A percentile compares a stretch with the other conserved stretches of the same genome.
phyloP scores from a whole-genome alignment of 768 basidiomycete species.

The Leccinum subgranulosum region DNA sequence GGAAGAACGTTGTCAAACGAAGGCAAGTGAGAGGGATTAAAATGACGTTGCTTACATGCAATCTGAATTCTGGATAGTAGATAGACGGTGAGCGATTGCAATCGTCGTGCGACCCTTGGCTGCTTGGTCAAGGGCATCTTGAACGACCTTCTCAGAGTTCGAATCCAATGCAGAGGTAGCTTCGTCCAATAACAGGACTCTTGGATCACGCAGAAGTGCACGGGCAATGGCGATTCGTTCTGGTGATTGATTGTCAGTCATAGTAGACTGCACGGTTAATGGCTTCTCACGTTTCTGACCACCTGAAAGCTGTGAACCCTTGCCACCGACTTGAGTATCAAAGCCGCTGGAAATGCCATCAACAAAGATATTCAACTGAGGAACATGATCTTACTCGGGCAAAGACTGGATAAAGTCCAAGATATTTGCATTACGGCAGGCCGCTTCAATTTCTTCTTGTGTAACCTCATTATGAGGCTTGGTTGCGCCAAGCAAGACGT shows the following conservation, averaged over 20 bases:
- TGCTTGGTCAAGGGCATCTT: slow-evolving; percentile 89
- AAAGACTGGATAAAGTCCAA: slow-evolving; percentile 84
- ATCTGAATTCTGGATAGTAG: slow-evolving; percentile 90
- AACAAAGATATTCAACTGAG: slow-evolving; percentile 1
- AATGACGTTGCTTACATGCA: slow-evolving; percentile 59
- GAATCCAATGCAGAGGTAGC: slow-evolving; percentile 91
- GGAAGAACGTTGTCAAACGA: slow-evolving; percentile 22
- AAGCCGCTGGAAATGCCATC: slow-evolving; percentile 58
- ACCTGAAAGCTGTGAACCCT: slow-evolving; percentile 85
- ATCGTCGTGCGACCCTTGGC: slow-evolving; percentile 91
- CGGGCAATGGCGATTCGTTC: slow-evolving; percentile 83
- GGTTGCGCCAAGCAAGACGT: slow-evolving; percentile 81
- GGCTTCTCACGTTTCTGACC: slow-evolving; percentile 74
- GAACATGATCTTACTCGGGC: slow-evolving; percentile 58
- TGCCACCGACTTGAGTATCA: slow-evolving; percentile 88
- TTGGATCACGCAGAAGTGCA: slow-evolving; percentile 87
- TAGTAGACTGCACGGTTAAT: not conserved
- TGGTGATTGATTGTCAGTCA: slow-evolving; percentile 16
- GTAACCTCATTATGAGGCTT: slow-evolving; percentile 78
- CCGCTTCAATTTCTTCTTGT: slow-evolving; percentile 81
- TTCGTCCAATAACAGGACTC: slow-evolving; percentile 84
- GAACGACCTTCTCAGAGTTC: slow-evolving; percentile 91
- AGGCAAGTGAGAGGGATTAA: not conserved
- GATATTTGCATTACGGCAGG: slow-evolving; percentile 85
- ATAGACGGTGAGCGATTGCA: slow-evolving; percentile 94